Evolutionary conservation across 1,139 yeast species (phyloP).

Genomic region (Lodderomyces elongisporus): DNA sequence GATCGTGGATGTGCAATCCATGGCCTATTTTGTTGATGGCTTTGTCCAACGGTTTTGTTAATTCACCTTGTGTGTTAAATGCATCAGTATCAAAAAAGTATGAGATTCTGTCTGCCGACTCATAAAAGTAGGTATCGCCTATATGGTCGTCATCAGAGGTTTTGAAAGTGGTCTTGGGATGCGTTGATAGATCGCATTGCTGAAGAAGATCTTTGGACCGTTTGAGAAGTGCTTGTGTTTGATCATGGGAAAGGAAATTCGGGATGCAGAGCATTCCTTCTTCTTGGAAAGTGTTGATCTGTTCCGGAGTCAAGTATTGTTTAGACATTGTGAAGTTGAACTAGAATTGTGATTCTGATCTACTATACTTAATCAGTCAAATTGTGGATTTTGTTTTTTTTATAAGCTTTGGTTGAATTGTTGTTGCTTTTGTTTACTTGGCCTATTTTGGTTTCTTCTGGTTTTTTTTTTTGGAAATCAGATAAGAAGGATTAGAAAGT

Average conservation of each 20-base stretch:
- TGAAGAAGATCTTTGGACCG: conserved; percentile 44
- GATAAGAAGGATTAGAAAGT: too few species aligned
- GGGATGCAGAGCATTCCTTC: conserved; percentile 66
- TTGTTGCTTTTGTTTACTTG: too few species aligned
- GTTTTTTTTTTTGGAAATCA: too few species aligned
- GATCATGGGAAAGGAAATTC: conserved; percentile 42
- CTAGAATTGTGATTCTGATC: too few species aligned
- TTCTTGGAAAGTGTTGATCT: conserved; percentile 38
- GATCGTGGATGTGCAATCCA: conserved; percentile 58
- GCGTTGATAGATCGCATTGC: conserved; percentile 49
- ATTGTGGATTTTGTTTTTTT: too few species aligned
- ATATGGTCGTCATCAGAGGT: conserved; percentile 63
- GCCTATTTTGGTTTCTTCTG: too few species aligned
- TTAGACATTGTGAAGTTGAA: too few species aligned
- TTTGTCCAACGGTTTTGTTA: conserved; percentile 47
- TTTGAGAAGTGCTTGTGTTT: conserved; percentile 33
- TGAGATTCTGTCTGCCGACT: conserved; percentile 64
- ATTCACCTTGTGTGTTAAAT: conserved; percentile 45
- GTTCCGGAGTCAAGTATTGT: conserved; percentile 18
- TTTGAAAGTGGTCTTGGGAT: conserved; percentile 68
- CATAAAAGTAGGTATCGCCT: conserved; percentile 69
- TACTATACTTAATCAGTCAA: too few species aligned
- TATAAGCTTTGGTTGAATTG: too few species aligned
- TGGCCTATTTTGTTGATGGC: conserved; percentile 80
- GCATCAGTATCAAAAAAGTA: conserved; percentile 75